Conservation (phyloP, 495 filamentous ascomycete species). For the Penicillium ucsense region DNA sequence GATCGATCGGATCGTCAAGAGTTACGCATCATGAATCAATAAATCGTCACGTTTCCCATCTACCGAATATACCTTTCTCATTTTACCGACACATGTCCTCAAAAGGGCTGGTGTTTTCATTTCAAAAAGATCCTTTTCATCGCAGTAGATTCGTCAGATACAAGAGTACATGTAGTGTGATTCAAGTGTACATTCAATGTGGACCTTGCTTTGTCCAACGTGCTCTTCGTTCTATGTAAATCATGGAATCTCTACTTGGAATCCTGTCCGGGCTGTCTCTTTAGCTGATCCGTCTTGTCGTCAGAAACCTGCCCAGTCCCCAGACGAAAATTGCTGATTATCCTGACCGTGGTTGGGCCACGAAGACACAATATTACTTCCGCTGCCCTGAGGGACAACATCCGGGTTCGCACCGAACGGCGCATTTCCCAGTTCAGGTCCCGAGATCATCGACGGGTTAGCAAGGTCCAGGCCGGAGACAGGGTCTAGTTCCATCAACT, state of each 20-base stretch:
- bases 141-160: too few species aligned
- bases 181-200: too few species aligned
- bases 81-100: neutral
- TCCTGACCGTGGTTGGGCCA: slow-evolving; percentile 5
- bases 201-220: too few species aligned
- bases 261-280: neutral
- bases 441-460: slow-evolving; percentile 11
- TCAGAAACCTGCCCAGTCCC: slow-evolving; percentile 11
- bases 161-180: too few species aligned
- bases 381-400: neutral
- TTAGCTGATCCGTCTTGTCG: neutral
- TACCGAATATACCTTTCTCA: neutral
- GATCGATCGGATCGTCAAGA: slow-evolving; percentile 23
- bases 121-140: neutral
- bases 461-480: slow-evolving; percentile 30
- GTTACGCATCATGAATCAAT: slow-evolving; percentile 39
- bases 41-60: slow-evolving; percentile 20
- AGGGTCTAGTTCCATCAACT: slow-evolving; percentile 37
- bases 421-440: neutral
- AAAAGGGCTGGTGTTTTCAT: neutral
- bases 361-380: neutral
- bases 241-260: neutral
- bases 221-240: too few species aligned
- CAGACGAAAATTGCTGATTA: neutral
- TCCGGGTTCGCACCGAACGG: slow-evolving; percentile 1